phyloP scores from a whole-genome alignment of 2,329 filamentous ascomycete species.

The Fusarium neocosmosporiellum region DNA sequence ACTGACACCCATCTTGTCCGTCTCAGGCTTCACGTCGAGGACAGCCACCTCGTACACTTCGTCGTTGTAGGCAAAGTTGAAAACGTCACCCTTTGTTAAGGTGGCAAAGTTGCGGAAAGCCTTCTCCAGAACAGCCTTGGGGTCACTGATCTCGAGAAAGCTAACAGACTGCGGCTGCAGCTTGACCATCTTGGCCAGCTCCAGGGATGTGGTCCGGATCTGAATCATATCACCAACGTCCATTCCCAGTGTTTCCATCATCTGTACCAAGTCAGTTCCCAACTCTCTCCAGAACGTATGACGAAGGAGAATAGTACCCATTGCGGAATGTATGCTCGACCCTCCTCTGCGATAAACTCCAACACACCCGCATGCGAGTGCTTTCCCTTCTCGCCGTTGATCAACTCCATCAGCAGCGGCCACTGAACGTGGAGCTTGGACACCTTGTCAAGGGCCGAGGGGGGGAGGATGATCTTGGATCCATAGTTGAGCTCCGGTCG shows the following conservation, averaged over 20 bases:
- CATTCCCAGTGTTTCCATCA: constrained; percentile 91
- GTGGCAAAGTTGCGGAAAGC: constrained; percentile 97
- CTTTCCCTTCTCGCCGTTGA: constrained; percentile 83
- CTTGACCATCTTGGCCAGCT: constrained; percentile 92
- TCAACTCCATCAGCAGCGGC: constrained; percentile 95
- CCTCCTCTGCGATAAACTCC: constrained; percentile 98
- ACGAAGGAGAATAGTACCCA: constrained; percentile 71
- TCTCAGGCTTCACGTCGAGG: constrained; percentile 89
- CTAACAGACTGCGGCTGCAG: constrained; percentile 92
- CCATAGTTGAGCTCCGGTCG: constrained; percentile 93
- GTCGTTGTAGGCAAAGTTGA: constrained; percentile 97
- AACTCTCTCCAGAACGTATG: not conserved
- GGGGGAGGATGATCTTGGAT: constrained; percentile 97
- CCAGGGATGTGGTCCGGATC: constrained; percentile 92
- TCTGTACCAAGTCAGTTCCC: constrained; percentile 61
- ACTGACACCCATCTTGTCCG: constrained; percentile 85
- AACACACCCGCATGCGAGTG: constrained; percentile 94
- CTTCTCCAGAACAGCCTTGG: constrained; percentile 96
- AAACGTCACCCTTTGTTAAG: constrained; percentile 91
- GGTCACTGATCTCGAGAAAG: constrained; percentile 97
- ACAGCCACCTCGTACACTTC: constrained; percentile 93
- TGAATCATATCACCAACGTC: constrained; percentile 96
- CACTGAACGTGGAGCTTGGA: constrained; percentile 96
- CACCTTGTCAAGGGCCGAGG: constrained; percentile 95
- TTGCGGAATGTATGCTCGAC: constrained; percentile 93